These are phyloP conservation scores for Camelina laxa DNA, from an alignment of 345 rosid genomes.

Conservation along the genomic window DNA sequence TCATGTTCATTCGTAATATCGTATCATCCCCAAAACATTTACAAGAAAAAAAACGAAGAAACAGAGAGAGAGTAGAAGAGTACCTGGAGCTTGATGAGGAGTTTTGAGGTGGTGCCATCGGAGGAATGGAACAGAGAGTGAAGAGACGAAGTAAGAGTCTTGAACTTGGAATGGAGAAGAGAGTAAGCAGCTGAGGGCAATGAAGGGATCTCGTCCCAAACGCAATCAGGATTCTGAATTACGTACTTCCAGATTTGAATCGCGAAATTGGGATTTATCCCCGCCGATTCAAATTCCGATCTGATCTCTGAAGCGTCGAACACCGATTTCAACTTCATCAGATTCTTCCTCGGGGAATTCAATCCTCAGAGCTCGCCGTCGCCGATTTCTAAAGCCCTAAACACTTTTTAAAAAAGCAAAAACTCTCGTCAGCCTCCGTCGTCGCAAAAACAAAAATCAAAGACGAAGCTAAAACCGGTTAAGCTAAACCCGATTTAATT, in stretches of 20 bases:
- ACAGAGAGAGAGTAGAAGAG: not conserved
- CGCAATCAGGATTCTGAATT: constrained; percentile 77
- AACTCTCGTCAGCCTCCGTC: constrained; percentile 5
- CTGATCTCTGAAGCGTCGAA: constrained; percentile 69
- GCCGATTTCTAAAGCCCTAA: constrained; percentile 30
- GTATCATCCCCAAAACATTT: not conserved
- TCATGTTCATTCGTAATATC: too few relatives aligned
- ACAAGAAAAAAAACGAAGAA: not conserved
- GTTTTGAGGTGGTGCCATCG: constrained; percentile 86
- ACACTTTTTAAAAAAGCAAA: not conserved
- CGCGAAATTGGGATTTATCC: constrained; percentile 62
- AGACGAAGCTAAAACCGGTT: constrained; percentile 16
- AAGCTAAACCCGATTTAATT: constrained; percentile 6
- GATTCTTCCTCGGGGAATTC: not conserved
- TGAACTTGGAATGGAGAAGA: constrained; percentile 78
- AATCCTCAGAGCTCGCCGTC: constrained; percentile 12
- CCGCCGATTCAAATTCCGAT: constrained; percentile 63
- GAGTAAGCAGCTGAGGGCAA: constrained; percentile 75
- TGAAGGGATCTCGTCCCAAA: constrained; percentile 71
- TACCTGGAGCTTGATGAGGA: constrained; percentile 84
- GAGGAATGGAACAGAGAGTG: constrained; percentile 70
- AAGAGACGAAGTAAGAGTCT: constrained; percentile 74
- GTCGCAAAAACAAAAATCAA: constrained; percentile 1
- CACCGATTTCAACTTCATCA: constrained; percentile 57
- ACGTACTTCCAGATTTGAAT: constrained; percentile 85